Conservation (phyloP, 192 early-diverging fungal species). For the Spizellomyces sp. region DNA sequence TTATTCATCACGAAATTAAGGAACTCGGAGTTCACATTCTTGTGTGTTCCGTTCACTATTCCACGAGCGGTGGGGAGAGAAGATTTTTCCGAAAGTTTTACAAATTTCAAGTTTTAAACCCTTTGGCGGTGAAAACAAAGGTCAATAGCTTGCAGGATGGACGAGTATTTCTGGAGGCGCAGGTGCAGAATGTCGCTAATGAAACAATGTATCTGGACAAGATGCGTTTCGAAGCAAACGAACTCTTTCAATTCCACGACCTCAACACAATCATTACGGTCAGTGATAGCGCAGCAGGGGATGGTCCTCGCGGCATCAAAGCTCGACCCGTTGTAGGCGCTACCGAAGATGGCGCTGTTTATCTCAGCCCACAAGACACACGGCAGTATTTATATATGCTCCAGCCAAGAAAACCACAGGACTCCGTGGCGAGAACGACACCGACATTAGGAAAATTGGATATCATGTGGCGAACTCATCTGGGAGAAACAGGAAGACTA, state of each 20-base stretch:
- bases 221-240: slow-evolving; percentile 81
- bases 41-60: slow-evolving; percentile 84
- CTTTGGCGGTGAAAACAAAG: slow-evolving; percentile 94
- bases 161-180: slow-evolving; percentile 80
- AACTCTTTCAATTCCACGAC: slow-evolving; percentile 71
- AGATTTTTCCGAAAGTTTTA: slow-evolving; percentile 87
- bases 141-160: slow-evolving; percentile 72
- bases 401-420: slow-evolving; percentile 57
- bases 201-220: slow-evolving; percentile 83
- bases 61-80: slow-evolving; percentile 48
- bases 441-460: slow-evolving; percentile 90
- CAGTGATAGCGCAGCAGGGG: slow-evolving; percentile 13
- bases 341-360: slow-evolving; percentile 36
- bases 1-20: slow-evolving; percentile 92
- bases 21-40: slow-evolving; percentile 92
- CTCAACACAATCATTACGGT: slow-evolving; percentile 53
- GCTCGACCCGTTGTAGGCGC: slow-evolving; percentile 6
- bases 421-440: slow-evolving; percentile 66
- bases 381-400: slow-evolving; percentile 92
- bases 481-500: slow-evolving; percentile 85
- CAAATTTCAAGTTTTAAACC: slow-evolving; percentile 96
- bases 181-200: slow-evolving; percentile 85
- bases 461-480: slow-evolving; percentile 90
- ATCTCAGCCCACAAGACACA: slow-evolving; percentile 76
- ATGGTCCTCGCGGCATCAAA: neutral